Percentiles rank a stretch among this genome's conserved stretches.
Conservation (phyloP, 2,329 filamentous ascomycete genomes). For the Ceratocystiopsis minuta region DNA sequence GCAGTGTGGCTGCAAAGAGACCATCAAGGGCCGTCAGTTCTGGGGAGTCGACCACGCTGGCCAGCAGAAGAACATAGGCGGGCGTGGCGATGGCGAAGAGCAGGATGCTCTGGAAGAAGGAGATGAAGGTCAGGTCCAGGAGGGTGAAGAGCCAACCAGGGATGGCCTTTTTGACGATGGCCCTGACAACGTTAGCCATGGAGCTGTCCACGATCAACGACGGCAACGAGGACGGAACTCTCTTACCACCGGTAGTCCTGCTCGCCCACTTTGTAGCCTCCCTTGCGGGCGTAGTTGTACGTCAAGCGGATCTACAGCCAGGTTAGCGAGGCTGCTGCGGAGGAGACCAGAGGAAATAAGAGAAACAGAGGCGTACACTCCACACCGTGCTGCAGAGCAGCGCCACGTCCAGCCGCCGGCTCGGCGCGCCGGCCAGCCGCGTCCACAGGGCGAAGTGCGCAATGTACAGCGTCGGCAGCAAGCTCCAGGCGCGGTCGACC, state of each 20-base stretch:
- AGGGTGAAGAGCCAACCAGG: constrained; percentile 54
- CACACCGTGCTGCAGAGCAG: constrained; percentile 55
- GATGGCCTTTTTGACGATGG: constrained; percentile 49
- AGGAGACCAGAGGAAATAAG: background rate
- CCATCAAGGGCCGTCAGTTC: constrained; percentile 27
- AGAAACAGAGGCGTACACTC: constrained; percentile 39
- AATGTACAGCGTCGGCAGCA: constrained; percentile 75
- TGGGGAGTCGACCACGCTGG: constrained; percentile 40
- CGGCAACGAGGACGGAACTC: too few relatives aligned
- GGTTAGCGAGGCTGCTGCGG: constrained; percentile 8
- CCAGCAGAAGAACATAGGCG: constrained; percentile 65
- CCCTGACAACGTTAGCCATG: constrained; percentile 25
- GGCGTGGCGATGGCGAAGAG: constrained; percentile 60
- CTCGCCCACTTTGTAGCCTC: constrained; percentile 72
- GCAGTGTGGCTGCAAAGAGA: constrained; percentile 25
- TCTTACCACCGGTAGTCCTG: constrained; percentile 81
- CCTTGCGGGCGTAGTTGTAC: constrained; percentile 93
- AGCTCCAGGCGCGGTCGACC: constrained; percentile 80
- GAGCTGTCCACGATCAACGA: too few relatives aligned
- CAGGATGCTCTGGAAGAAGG: constrained; percentile 63
- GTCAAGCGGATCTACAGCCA: constrained; percentile 52
- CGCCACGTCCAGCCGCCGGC: constrained; percentile 53
- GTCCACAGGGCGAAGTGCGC: constrained; percentile 74
- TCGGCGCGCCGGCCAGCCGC: constrained; percentile 51
- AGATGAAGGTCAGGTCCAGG: constrained; percentile 82